These are phyloP conservation scores for Peronospora destructor DNA, from an alignment of 352 stramenopile genomes.

Conservation along the genomic window DNA sequence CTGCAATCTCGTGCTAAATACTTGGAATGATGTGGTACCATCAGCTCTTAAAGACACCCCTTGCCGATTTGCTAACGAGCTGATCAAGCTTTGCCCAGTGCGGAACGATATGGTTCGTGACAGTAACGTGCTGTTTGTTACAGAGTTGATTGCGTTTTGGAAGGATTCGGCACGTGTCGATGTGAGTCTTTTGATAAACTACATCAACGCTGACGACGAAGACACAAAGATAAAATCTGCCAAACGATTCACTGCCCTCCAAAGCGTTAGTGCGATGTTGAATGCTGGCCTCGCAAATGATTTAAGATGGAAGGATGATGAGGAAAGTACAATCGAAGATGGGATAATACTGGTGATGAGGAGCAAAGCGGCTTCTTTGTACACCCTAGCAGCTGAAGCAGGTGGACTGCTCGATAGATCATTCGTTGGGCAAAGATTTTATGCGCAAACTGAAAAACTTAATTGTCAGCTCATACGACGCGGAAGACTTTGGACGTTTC, in stretches of 20 bases:
- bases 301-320: slow-evolving; percentile 18
- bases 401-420: slow-evolving; percentile 30
- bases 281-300: slow-evolving; percentile 23
- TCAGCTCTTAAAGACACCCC: slow-evolving; percentile 12
- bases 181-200: slow-evolving; percentile 28
- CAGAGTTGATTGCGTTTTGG: slow-evolving; percentile 49
- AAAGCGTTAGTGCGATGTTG: slow-evolving; percentile 62
- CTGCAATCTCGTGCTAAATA: slow-evolving; percentile 47
- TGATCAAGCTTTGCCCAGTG: slow-evolving; percentile 54
- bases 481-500: slow-evolving; percentile 65
- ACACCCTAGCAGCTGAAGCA: slow-evolving; percentile 61
- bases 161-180: slow-evolving; percentile 42
- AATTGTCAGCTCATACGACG: slow-evolving; percentile 44
- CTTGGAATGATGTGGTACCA: slow-evolving; percentile 39
- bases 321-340: slow-evolving; percentile 33
- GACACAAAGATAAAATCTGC: slow-evolving; percentile 34
- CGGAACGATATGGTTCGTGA: slow-evolving; percentile 48
- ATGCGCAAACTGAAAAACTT: slow-evolving; percentile 34
- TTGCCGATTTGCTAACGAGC: slow-evolving; percentile 48
- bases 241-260: slow-evolving; percentile 45
- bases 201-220: slow-evolving; percentile 35
- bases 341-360: slow-evolving; percentile 48
- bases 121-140: slow-evolving; percentile 59
- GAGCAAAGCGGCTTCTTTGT: slow-evolving; percentile 39
- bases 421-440: slow-evolving; percentile 18